Evolutionary conservation across 78 protist species (phyloP).

Genomic region (Dictyostelium capitatum): DNA sequence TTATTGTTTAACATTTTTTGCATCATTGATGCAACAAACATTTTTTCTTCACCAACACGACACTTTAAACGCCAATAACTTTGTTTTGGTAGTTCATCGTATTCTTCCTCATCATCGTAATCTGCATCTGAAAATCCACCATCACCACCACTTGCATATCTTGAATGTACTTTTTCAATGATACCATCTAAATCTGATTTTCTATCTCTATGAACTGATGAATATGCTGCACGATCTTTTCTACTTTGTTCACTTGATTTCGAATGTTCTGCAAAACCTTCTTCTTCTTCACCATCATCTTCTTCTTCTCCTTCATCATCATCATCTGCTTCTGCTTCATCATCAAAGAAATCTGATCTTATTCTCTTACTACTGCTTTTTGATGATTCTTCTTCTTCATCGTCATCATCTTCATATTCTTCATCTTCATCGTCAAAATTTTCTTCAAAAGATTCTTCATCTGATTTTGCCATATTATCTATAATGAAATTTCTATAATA

Average conservation of each 20-base stretch:
- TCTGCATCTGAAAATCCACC: neutral
- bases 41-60: constrained; percentile 67
- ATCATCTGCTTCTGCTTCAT: constrained; percentile 69
- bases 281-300: constrained; percentile 47
- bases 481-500: too few species aligned
- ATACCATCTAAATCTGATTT: neutral
- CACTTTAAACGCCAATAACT: constrained; percentile 62
- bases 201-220: neutral
- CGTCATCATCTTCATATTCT: constrained; percentile 39
- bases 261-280: constrained; percentile 7
- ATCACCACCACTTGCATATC: neutral
- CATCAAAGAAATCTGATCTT: constrained; percentile 40
- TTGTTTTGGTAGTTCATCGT: constrained; percentile 26
- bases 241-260: neutral
- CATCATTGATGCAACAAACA: constrained; percentile 72
- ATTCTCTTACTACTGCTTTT: neutral
- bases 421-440: constrained; percentile 33
- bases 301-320: constrained; percentile 70
- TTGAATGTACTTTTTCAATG: neutral
- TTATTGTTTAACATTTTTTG: constrained; percentile 53
- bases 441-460: constrained; percentile 59
- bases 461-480: constrained; percentile 27
- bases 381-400: constrained; percentile 61
- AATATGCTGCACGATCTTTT: neutral
- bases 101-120: constrained; percentile 12